These are phyloP conservation scores for Curvularia verruculosa DNA, from an alignment of 2,329 filamentous ascomycete species.

Conservation along the genomic window DNA sequence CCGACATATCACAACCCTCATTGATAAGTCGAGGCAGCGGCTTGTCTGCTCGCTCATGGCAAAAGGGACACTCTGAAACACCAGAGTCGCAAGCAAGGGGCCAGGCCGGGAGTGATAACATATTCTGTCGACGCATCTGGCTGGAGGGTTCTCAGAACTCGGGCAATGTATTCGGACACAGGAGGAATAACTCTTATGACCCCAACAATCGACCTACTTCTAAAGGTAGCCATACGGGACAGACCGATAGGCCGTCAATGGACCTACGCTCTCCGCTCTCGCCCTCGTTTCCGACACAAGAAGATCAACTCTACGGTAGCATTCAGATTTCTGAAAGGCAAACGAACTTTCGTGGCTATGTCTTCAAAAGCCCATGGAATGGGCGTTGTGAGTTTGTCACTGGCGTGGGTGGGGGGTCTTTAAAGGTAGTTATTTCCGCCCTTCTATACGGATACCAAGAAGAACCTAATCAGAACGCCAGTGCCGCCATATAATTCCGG, in stretches of 20 bases:
- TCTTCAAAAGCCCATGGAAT: constrained; percentile 85
- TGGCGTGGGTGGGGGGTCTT: constrained; percentile 72
- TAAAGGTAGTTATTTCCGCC: constrained; percentile 54
- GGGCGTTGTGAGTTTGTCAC: constrained; percentile 86
- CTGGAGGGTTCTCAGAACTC: constrained; percentile 54
- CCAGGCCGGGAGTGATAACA: constrained; percentile 20
- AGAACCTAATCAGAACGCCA: constrained; percentile 11
- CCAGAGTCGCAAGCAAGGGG: constrained; percentile 1
- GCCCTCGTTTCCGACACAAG: constrained; percentile 28
- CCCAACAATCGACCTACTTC: constrained; percentile 28
- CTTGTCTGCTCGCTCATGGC: constrained; percentile 19
- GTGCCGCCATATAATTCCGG: constrained; percentile 73
- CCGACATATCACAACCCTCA: constrained; percentile 21
- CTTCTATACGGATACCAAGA: neutral
- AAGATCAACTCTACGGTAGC: constrained; percentile 37
- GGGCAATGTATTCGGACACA: constrained; percentile 50
- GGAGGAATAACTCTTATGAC: constrained; percentile 43
- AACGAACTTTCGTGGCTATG: constrained; percentile 68
- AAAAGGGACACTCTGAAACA: constrained; percentile 3
- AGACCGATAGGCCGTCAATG: constrained; percentile 18
- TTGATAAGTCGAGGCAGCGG: constrained; percentile 24
- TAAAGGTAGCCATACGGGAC: constrained; percentile 27
- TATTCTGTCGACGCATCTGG: constrained; percentile 56
- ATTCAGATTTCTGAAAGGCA: constrained; percentile 51
- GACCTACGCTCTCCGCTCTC: constrained; percentile 22